Percentiles rank a stretch among this genome's conserved stretches.
These are phyloP conservation scores for Cyclotella atomus DNA, from an alignment of 108 stramenopile species.

Conservation along the genomic window DNA sequence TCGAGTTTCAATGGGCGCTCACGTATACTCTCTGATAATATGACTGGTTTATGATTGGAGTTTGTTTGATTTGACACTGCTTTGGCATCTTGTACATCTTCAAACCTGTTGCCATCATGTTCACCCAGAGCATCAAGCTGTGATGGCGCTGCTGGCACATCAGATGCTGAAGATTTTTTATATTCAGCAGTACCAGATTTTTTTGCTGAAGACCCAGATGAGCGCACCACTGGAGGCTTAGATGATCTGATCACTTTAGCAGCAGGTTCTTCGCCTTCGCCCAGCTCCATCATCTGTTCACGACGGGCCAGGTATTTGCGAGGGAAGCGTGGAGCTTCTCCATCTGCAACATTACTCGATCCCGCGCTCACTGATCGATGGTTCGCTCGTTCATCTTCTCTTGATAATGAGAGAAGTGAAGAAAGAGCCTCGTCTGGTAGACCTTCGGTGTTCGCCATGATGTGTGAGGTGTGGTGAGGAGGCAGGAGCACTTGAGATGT, in stretches of 20 bases:
- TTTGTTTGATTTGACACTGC: not conserved
- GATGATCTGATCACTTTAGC: conserved; percentile 68
- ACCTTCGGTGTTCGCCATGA: conserved; percentile 83
- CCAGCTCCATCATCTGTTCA: conserved; percentile 63
- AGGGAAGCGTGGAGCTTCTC: conserved; percentile 38
- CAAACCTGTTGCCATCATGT: not conserved
- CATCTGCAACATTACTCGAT: not conserved
- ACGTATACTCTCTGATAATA: conserved; percentile 41
- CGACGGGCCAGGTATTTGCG: conserved; percentile 46
- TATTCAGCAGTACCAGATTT: not conserved
- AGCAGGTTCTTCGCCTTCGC: conserved; percentile 66
- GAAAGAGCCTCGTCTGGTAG: conserved; percentile 70
- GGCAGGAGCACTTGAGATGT: too few relatives aligned
- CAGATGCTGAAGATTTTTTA: not conserved
- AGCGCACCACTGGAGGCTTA: conserved; percentile 36
- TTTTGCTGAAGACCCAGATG: conserved; percentile 21
- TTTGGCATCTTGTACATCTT: not conserved
- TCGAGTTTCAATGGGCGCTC: conserved; percentile 32
- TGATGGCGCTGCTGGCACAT: not conserved
- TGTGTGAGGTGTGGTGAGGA: conserved; percentile 6
- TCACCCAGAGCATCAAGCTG: not conserved
- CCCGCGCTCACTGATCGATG: not conserved
- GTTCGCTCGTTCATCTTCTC: conserved; percentile 20
- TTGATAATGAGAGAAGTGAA: conserved; percentile 54
- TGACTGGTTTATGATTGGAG: conserved; percentile 23